Base-by-base conservation (phyloP, 73 alveolate species). In the Paramecium biaurelia region DNA sequence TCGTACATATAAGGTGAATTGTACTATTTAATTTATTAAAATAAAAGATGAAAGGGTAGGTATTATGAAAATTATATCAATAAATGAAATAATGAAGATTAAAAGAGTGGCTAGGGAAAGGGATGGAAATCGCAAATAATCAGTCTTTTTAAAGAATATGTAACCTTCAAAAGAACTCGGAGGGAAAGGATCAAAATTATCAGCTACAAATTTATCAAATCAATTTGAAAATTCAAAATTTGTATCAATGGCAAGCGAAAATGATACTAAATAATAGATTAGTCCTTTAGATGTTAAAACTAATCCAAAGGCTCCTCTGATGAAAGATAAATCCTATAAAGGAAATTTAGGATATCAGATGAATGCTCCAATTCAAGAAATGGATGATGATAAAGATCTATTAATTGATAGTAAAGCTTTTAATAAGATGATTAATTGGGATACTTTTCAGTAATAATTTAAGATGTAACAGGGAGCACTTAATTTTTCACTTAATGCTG, bases 341-440 rank as follows among this genome's bases (percentile, higher is more conserved):
- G 56, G 35, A 9, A 79, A 43, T 79, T 26, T 79, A 26, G 90
- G 90, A 9, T 79, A 43, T 79, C 47, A 79, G 23, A 24, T 79
- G 42, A 38, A 79, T 37, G 20, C 53, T 21, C 26, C 11, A 42
- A 18, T 15, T 14, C 21, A 21, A 79, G 76, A 79, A 42, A 11
- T 24, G 15, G 90, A 79, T 11, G 90, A 79, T 42, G 90, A 79
- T 79, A 79, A 79, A 26, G 90, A 79, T 79, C 5, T 79, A 42
- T n/a, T 79, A 21, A 30, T 79, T 14, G 90, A 79, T 43, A 79
- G 90, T 43, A 79, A 79, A 57, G 90, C 63, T 20, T 41, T 43
- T 26, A 42, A 41, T 28, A 79, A 79, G 14, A 79, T 79, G 70
- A 43, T 79, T n/a, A 79, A 79, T 18, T 79, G 74, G 90, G 90